These are phyloP conservation scores for Hypoxylon fragiforme DNA, from an alignment of 495 filamentous ascomycete species.

Conservation along the genomic window DNA sequence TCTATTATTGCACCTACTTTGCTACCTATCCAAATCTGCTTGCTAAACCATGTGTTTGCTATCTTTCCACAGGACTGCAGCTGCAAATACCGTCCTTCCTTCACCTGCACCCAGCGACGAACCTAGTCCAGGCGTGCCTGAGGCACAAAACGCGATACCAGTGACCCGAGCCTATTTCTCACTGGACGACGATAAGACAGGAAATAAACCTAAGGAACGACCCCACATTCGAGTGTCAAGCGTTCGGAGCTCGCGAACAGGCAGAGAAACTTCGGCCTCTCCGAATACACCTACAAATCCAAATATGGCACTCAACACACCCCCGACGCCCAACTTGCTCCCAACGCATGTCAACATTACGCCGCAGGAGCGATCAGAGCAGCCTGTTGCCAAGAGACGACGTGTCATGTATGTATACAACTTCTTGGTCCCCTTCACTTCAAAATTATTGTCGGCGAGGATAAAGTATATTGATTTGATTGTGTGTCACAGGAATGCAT, in stretches of 20 bases:
- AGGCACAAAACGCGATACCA: constrained; percentile 33
- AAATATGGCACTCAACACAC: constrained; percentile 28
- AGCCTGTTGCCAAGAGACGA: constrained; percentile 34
- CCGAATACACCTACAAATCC: constrained; percentile 6
- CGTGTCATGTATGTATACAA: constrained; percentile 30
- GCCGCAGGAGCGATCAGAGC: constrained; percentile 3
- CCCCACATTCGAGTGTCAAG: constrained; percentile 10
- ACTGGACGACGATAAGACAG: constrained; percentile 18
- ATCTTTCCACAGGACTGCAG: constrained; percentile 10
- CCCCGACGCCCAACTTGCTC: constrained; percentile 21
- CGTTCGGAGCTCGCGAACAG: constrained; percentile 9
- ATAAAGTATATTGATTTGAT: too few relatives aligned
- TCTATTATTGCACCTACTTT: background rate
- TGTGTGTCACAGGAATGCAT: too few relatives aligned
- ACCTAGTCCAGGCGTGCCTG: constrained; percentile 44
- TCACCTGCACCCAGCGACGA: constrained; percentile 62
- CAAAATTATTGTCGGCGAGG: too few relatives aligned
- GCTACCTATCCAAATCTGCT: constrained; percentile 4
- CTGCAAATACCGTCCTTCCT: constrained; percentile 45
- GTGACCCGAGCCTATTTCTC: constrained; percentile 38
- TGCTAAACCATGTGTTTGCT: constrained; percentile 18
- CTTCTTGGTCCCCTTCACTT: background rate
- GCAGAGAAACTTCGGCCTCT: constrained; percentile 2
- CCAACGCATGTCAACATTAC: background rate
- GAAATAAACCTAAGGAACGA: constrained; percentile 2